Base-by-base conservation (phyloP, 495 filamentous ascomycete species). In the Extremus antarcticus region DNA sequence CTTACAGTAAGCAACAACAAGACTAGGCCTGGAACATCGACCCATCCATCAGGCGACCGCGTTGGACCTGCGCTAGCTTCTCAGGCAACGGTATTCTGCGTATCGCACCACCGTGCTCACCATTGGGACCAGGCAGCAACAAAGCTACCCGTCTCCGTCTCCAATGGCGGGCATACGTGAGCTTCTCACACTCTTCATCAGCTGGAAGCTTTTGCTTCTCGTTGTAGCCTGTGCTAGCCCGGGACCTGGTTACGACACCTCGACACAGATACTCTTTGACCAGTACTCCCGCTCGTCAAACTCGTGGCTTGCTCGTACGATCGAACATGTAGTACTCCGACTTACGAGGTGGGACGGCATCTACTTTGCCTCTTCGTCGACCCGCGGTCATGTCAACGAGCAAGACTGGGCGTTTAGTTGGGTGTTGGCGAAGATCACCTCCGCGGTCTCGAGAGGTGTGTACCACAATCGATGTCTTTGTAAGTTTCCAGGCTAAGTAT, bases 321-420 rank as follows among this genome's bases (percentile, higher is more conserved):
- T 51, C 43, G 48, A 47, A 46, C 56, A 57, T 50, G 46, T 76
- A 56, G 57, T 70, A 67, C 54, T 63, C 24, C 82, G 81, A 50
- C 75, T 95, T 39, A 81, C 82, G 0, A 78, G 91, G 69, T 98
- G 92, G 92, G 92, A 98, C 65, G 83, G 86, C 35, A 82, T 98
- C 51, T 97, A 95, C 66, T 97, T 87, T 62, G 71, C 83, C 32
- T 78, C 82, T 52, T 68, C 73, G 43, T 82, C 88, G 0, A 72
- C 76, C 52, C 73, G 82, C 29, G 90, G 88, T 21, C 89, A 96
- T 57, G 49, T 83, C 10, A 90, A 84, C 70, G 92, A 98, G 70
- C 94, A 98, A 70, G 89, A 96, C 70, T 97, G 90, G 90, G 92
- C 94, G 0, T 98, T 95, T 72, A 84, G 88, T 20, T 79, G 74